Evolutionary conservation across 2,329 filamentous ascomycete species (phyloP), one percentile per base, ranked within the genome.

Genomic region (Chaetomium sp.): DNA sequence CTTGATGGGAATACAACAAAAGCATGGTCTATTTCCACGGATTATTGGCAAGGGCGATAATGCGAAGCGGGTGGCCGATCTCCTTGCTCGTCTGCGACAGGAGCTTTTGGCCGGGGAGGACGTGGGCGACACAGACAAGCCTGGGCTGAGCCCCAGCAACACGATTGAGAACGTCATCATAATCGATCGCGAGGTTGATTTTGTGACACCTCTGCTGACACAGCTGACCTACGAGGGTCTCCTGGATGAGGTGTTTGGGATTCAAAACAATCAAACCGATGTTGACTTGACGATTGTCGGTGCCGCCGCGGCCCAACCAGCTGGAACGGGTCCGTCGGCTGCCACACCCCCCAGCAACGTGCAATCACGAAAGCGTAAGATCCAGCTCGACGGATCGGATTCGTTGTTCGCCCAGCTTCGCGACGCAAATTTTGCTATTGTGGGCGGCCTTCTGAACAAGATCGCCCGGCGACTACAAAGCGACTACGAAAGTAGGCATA

Each of bases 1-100:
- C 27, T 78, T 99, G 61, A 99, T 99, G 94, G 85, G 87, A 37
- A 84, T 99, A 59, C 94, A 99, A 70, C 86, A 90, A 68, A 86
- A 87, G 64, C 87, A 96, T 72, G 95, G 94, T 2, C 81, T 99
- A 10, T 97, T 99, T 63, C 95, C 94, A 33, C 84, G 92, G 11
- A 94, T 99, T 57, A 86, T 95, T 47, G 94, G 94, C 34, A 97
- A 99, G 72, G 94, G 94, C 19, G 91, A 99, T 64, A 91, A 96
- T 69, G 92, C 91, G 38, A 91, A 92, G 68, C 85, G 85, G 49
- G 82, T 99, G 2, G 88, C 91, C 45, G 91, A 97, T 67, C 78
- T 96, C 9, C 80, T 99, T 7, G 79, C 88, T 47, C 88, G 91
- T 36, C 96, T 96, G 89, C 86, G 92, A 61, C 91, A 91, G 67